phyloP scores from a whole-genome alignment of 768 basidiomycete species.

The Pleurotus citrinopileatus region DNA sequence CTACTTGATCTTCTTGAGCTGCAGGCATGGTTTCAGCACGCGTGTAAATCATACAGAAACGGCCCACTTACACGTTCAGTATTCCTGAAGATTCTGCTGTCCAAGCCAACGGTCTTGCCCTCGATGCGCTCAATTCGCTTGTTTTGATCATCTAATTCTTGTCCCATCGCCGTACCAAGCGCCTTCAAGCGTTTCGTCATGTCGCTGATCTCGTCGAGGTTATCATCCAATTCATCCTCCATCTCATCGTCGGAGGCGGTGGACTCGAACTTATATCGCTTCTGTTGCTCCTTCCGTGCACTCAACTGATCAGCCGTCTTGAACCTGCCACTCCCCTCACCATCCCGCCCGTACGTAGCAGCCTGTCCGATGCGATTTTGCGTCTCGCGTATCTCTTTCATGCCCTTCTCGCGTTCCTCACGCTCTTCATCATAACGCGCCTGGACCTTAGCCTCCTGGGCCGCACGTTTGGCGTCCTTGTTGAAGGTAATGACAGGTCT shows the following conservation, averaged over 20 bases:
- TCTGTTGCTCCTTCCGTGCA: constrained; percentile 64
- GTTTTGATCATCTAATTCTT: constrained; percentile 90
- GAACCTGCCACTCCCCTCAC: constrained; percentile 37
- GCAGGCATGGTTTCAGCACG: constrained; percentile 10
- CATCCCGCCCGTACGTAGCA: constrained; percentile 50
- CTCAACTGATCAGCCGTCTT: constrained; percentile 51
- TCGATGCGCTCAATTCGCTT: constrained; percentile 70
- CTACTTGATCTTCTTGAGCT: constrained; percentile 66
- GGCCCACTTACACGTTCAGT: constrained; percentile 68
- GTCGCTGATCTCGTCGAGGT: constrained; percentile 82
- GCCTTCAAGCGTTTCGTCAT: constrained; percentile 77
- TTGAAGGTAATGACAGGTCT: constrained; percentile 89
- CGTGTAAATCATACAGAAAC: neutral
- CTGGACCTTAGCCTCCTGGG: constrained; percentile 81
- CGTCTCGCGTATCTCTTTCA: constrained; percentile 82
- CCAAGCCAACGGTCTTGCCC: constrained; percentile 73
- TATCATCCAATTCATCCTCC: constrained; percentile 92
- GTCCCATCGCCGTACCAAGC: constrained; percentile 77
- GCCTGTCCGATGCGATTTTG: constrained; percentile 84
- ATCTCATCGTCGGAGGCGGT: constrained; percentile 90
- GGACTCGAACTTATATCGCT: constrained; percentile 89
- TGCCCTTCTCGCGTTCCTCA: constrained; percentile 76
- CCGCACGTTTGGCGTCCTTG: constrained; percentile 87
- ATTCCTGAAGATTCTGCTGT: constrained; percentile 74
- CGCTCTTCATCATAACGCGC: constrained; percentile 87